Evolutionary conservation across 2,329 filamentous ascomycete genomes (phyloP), one percentile per base, ranked within the genome.

Genomic region (Clarireedia monteithiana): DNA sequence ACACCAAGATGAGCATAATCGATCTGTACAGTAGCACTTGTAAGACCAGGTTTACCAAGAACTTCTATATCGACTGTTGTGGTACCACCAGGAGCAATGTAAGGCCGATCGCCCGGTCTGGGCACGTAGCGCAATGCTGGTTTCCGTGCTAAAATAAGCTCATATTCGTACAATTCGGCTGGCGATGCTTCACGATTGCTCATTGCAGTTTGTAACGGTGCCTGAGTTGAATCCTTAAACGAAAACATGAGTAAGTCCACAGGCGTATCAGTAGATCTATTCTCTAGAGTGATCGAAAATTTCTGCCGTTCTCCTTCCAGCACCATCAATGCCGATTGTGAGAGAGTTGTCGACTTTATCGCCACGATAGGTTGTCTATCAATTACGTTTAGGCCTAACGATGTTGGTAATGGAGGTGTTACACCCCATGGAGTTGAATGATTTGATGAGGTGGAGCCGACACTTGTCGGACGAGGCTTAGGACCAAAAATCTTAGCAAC

Each of bases 281-380:
- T 99, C 62, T 87, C 81, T 14, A 97, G 74, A 0, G 87, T 91
- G 15, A 96, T 79, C 0, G 82, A 85, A 67, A 97, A 95, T 0
- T 76, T 75, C 63, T 84, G 85, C 23, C 80, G 81, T 71, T 99
- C 92, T 45, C 94, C 94, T 72, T 97, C 92, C 5, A 99, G 77
- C 10, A 99, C 80, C 91, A 96, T 96, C 38, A 96, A 75, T 9
- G 90, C 88, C 23, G 88, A 89, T 66, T 96, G 91, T 0, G 87
- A 82, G 1, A 96, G 77, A 12, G 86, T 89, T 3, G 86, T 87
- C 6, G 85, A 85, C 66, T 88, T 86, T 20, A 96, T 79, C 3
- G 84, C 74, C 3, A 97, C 74, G 3, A 89, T 73, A 5, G 94
- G 94, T 68, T 96, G 90, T 46, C 83, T 77, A 2, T 84, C 78